Conservation (phyloP, 176 grass and related monocot species). For the Miscanthus lutarioriparius region DNA sequence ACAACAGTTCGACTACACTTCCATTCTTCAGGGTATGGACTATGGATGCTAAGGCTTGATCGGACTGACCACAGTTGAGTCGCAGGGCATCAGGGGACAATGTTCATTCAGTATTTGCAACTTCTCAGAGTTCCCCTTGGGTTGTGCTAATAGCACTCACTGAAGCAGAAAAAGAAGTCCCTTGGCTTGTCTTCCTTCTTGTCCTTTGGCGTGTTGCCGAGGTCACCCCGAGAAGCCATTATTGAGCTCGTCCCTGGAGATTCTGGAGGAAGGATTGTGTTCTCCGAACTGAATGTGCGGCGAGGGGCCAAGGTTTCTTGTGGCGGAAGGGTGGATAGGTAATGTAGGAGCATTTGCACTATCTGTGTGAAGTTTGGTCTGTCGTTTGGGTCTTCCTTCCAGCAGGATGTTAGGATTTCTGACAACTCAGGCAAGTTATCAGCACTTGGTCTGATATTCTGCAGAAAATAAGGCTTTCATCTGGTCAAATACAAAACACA, state of each 20-base stretch:
- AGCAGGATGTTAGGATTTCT: constrained; percentile 82
- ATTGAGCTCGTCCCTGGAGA: constrained; percentile 90
- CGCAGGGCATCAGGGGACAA: background rate
- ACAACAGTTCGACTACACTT: constrained; percentile 32
- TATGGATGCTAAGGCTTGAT: constrained; percentile 3
- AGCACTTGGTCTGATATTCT: constrained; percentile 93
- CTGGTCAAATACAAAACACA: constrained; percentile 24
- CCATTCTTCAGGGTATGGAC: constrained; percentile 25
- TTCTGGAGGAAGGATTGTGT: constrained; percentile 81
- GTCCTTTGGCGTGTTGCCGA: constrained; percentile 55
- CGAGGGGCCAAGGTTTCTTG: constrained; percentile 48
- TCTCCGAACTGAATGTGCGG: constrained; percentile 76
- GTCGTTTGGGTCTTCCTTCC: constrained; percentile 93
- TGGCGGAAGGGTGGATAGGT: constrained; percentile 74
- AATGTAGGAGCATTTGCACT: constrained; percentile 91
- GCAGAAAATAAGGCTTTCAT: constrained; percentile 35
- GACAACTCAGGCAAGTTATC: constrained; percentile 81
- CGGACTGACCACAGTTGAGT: background rate
- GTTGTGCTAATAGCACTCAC: constrained; percentile 79
- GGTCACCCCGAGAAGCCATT: constrained; percentile 74
- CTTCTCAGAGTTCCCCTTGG: constrained; percentile 7
- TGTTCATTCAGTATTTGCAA: constrained; percentile 24
- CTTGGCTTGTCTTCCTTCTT: constrained; percentile 61
- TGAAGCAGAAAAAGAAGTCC: constrained; percentile 94
- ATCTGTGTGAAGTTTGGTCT: constrained; percentile 94